A percentile compares a stretch with the other conserved stretches of the same genome.
Conservation (phyloP, 2,329 filamentous ascomycete genomes). For the Exophiala sp. region DNA sequence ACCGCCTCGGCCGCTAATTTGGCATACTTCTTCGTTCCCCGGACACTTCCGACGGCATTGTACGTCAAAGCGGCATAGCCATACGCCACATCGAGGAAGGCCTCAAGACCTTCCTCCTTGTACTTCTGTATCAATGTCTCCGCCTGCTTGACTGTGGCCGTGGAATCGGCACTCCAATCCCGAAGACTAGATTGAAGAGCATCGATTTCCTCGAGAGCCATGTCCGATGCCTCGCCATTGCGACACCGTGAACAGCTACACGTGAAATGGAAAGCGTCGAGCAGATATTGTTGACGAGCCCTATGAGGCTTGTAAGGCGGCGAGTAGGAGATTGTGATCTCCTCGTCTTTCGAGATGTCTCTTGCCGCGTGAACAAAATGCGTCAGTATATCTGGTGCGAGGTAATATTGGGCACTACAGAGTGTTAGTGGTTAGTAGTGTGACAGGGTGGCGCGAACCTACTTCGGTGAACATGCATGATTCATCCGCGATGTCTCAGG, state of each 20-base stretch:
- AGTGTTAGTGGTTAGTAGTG: not conserved
- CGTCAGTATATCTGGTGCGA: slow-evolving; percentile 13
- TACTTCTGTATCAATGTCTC: slow-evolving; percentile 19
- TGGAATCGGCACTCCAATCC: slow-evolving; percentile 18
- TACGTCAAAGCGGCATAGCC: slow-evolving; percentile 23
- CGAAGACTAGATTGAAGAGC: slow-evolving; percentile 13
- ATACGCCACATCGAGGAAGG: slow-evolving; percentile 22
- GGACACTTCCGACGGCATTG: slow-evolving; percentile 17
- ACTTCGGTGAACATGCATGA: slow-evolving; percentile 25
- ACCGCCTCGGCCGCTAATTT: slow-evolving; percentile 18
- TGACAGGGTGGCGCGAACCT: not conserved
- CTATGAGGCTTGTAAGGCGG: slow-evolving; percentile 9
- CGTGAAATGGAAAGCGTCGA: slow-evolving; percentile 18
- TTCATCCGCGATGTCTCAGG: slow-evolving; percentile 23
- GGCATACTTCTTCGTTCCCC: slow-evolving; percentile 22
- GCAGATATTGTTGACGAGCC: slow-evolving; percentile 13
- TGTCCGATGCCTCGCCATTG: slow-evolving; percentile 11
- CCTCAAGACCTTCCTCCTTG: slow-evolving; percentile 17
- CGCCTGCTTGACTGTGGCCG: slow-evolving; percentile 18
- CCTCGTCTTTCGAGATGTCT: slow-evolving; percentile 79
- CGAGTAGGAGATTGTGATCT: slow-evolving; percentile 86
- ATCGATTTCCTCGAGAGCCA: slow-evolving; percentile 16
- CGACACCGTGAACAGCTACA: slow-evolving; percentile 22
- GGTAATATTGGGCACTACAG: slow-evolving; percentile 20
- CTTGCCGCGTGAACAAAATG: slow-evolving; percentile 41